phyloP scores from a whole-genome alignment of 192 early-diverging fungal genomes.

The Bifiguratus adelaidae region DNA sequence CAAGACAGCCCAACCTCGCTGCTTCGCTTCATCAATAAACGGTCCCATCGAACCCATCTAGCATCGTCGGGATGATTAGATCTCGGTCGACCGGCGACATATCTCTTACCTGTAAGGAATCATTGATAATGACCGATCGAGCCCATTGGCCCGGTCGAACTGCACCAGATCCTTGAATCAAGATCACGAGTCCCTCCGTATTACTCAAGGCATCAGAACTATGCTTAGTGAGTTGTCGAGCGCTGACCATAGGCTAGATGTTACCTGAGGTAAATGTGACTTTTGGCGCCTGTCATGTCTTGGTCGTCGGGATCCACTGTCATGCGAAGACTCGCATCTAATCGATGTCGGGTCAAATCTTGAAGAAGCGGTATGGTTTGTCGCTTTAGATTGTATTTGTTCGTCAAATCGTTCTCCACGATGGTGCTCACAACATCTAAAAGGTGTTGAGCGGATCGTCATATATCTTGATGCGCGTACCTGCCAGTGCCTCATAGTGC shows the following conservation, averaged over 20 bases:
- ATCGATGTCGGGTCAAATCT: too few relatives aligned
- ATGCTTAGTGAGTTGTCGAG: too few relatives aligned
- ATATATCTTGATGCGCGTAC: conserved; percentile 5
- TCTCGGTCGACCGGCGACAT: background rate
- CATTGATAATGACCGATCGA: conserved; percentile 17
- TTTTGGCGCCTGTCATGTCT: too few relatives aligned
- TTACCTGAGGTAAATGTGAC: too few relatives aligned
- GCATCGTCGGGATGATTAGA: background rate
- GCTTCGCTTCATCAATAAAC: conserved; percentile 11
- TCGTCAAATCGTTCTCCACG: background rate
- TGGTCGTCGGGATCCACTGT: too few relatives aligned
- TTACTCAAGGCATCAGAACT: too few relatives aligned
- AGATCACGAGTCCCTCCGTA: conserved; percentile 4
- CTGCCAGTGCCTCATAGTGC: conserved; percentile 14
- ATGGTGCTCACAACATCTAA: background rate
- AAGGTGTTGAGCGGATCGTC: background rate
- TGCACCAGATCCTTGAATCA: conserved; percentile 15
- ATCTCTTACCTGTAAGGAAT: conserved; percentile 12
- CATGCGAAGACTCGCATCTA: too few relatives aligned
- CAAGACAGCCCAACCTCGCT: conserved; percentile 9
- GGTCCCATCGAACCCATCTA: conserved; percentile 17
- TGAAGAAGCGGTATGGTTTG: too few relatives aligned
- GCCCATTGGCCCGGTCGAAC: conserved; percentile 22
- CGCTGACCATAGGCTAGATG: too few relatives aligned
- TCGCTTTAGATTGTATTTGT: background rate